Conservation (phyloP, 2,329 filamentous ascomycete genomes). For the Aureobasidium lini region DNA sequence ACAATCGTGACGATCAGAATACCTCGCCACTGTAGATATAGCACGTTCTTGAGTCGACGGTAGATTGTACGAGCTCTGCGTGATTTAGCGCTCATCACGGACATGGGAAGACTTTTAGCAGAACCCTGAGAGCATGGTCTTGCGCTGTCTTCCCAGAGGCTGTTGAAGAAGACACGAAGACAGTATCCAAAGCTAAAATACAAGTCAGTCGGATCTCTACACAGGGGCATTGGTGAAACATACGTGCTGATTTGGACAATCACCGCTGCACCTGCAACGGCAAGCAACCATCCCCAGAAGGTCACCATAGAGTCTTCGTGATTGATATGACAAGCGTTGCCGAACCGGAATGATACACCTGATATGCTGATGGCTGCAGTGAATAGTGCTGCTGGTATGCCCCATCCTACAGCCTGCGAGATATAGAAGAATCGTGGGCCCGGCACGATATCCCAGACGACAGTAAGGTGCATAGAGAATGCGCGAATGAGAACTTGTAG, state of each 20-base stretch:
- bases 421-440: slow-evolving; percentile 85
- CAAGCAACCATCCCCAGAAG: slow-evolving; percentile 84
- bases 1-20: slow-evolving; percentile 87
- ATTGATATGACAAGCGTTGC: slow-evolving; percentile 89
- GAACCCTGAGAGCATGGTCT: slow-evolving; percentile 18
- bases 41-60: slow-evolving; percentile 73
- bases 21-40: slow-evolving; percentile 89
- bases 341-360: slow-evolving; percentile 91
- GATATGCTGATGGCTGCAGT: slow-evolving; percentile 72
- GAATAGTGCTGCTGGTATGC: slow-evolving; percentile 68
- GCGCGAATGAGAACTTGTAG: slow-evolving; percentile 68
- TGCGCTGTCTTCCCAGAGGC: slow-evolving; percentile 63
- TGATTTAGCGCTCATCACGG: slow-evolving; percentile 67
- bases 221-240: slow-evolving; percentile 28
- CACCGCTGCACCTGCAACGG: slow-evolving; percentile 67
- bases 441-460: slow-evolving; percentile 92
- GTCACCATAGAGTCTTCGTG: slow-evolving; percentile 72
- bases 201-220: background rate
- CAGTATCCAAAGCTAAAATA: slow-evolving; percentile 59
- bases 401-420: slow-evolving; percentile 75
- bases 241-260: slow-evolving; percentile 80
- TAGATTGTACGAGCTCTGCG: slow-evolving; percentile 83
- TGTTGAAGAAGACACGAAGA: slow-evolving; percentile 86
- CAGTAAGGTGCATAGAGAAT: slow-evolving; percentile 88
- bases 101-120: slow-evolving; percentile 60